A percentile compares a stretch with the other conserved stretches of the same genome.
phyloP scores from a whole-genome alignment of 441 rosid genomes.

The Flueggea neowawraea region DNA sequence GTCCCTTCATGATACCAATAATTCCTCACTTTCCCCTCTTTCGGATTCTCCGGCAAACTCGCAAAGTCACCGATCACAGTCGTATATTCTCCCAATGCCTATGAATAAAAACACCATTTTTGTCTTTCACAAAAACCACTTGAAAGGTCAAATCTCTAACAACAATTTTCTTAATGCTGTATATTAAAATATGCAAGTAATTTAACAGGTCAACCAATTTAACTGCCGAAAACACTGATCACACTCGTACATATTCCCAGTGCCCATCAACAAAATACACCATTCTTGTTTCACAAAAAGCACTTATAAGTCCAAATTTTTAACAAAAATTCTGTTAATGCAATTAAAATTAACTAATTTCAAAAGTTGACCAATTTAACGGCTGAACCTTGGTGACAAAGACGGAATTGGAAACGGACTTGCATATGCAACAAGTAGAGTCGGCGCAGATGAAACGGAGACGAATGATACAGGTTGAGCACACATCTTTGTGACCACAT shows the following conservation, averaged over 20 bases:
- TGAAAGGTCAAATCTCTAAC: no score
- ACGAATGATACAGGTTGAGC: constrained; percentile 94
- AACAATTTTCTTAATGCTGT: no score
- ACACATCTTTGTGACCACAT: constrained; percentile 91
- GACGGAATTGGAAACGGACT: constrained; percentile 53
- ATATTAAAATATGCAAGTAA: no score
- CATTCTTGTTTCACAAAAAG: no score
- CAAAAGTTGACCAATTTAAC: no score
- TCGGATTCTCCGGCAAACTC: constrained; percentile 69
- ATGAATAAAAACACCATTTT: constrained; percentile 1
- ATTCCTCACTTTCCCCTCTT: constrained; percentile 67
- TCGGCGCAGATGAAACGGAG: constrained; percentile 90
- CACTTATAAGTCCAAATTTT: no score
- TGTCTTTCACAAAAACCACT: not conserved
- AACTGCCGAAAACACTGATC: no score
- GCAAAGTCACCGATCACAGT: constrained; percentile 83
- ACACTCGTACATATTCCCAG: no score
- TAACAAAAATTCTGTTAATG: no score
- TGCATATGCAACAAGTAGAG: constrained; percentile 93
- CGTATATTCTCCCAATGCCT: constrained; percentile 95
- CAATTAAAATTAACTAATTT: no score
- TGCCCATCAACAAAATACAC: no score
- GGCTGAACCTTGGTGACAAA: constrained; percentile 83
- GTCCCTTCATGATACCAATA: constrained; percentile 94
- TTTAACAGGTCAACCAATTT: no score